These are phyloP conservation scores for Rhizophlyctis rosea DNA, from an alignment of 192 early-diverging fungal species.

Conservation along the genomic window DNA sequence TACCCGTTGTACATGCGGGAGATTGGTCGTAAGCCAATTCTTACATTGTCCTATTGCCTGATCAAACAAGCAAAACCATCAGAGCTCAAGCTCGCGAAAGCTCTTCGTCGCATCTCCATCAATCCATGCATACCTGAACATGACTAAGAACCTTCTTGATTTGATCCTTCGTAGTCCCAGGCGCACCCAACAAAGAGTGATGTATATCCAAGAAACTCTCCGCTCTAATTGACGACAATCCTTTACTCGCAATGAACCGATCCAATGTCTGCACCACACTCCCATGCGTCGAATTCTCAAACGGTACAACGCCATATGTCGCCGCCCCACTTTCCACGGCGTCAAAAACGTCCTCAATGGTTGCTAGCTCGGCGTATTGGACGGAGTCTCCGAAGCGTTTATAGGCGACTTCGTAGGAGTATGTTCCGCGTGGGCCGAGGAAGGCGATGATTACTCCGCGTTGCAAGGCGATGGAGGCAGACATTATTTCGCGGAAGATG, in stretches of 20 bases:
- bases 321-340: slow-evolving; percentile 68
- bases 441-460: slow-evolving; percentile 79
- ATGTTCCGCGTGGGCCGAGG: slow-evolving; percentile 87
- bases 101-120: not conserved
- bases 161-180: slow-evolving; percentile 43
- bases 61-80: slow-evolving; percentile 4
- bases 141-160: slow-evolving; percentile 81
- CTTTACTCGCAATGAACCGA: slow-evolving; percentile 53
- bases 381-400: slow-evolving; percentile 79
- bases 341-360: slow-evolving; percentile 67
- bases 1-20: slow-evolving; percentile 70
- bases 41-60: slow-evolving; percentile 81
- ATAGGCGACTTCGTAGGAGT: slow-evolving; percentile 83
- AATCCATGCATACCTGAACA: slow-evolving; percentile 34
- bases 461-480: slow-evolving; percentile 81
- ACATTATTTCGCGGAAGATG: slow-evolving; percentile 84
- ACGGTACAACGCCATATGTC: slow-evolving; percentile 90
- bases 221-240: slow-evolving; percentile 62
- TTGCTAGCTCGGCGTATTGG: slow-evolving; percentile 31
- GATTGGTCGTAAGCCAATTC: slow-evolving; percentile 65
- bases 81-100: slow-evolving; percentile 7
- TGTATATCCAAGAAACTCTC: slow-evolving; percentile 80
- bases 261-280: slow-evolving; percentile 84
- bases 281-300: slow-evolving; percentile 90
- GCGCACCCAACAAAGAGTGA: slow-evolving; percentile 75